Percentiles rank a stretch among this genome's conserved stretches.
Evolutionary conservation across 495 filamentous ascomycete genomes (phyloP).

Genomic region (Hypoxylon fuscum): DNA sequence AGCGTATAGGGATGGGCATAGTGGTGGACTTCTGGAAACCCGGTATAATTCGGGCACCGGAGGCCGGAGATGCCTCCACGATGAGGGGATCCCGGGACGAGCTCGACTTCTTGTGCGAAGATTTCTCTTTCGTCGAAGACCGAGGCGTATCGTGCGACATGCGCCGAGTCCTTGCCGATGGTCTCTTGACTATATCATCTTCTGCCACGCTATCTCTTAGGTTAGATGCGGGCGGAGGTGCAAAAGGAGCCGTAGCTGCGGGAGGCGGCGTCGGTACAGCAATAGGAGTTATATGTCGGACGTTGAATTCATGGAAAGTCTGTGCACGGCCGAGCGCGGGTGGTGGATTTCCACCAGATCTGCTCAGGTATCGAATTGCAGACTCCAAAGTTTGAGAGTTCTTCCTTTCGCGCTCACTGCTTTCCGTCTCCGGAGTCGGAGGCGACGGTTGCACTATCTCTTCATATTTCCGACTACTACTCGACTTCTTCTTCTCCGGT

Average conservation of each 20-base stretch:
- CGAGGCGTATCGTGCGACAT: conserved; percentile 52
- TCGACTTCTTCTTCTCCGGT: conserved; percentile 54
- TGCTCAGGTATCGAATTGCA: conserved; percentile 40
- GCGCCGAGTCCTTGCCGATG: conserved; percentile 49
- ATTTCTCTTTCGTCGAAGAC: conserved; percentile 48
- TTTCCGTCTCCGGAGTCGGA: conserved; percentile 21
- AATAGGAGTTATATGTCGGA: conserved; percentile 45
- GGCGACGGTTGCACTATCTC: conserved; percentile 37
- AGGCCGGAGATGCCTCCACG: conserved; percentile 35
- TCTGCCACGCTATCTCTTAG: conserved; percentile 31
- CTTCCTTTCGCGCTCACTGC: conserved; percentile 41
- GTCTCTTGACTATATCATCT: conserved; percentile 41
- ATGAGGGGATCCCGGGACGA: conserved; percentile 42
- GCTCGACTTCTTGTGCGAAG: conserved; percentile 43
- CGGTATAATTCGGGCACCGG: conserved; percentile 41
- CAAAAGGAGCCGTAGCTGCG: conserved; percentile 28
- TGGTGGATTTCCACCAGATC: conserved; percentile 37
- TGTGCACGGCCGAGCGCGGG: conserved; percentile 41
- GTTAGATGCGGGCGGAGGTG: conserved; percentile 36
- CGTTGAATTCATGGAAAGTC: conserved; percentile 32
- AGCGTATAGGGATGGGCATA: conserved; percentile 42
- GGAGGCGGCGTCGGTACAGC: conserved; percentile 47
- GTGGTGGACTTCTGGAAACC: conserved; percentile 47
- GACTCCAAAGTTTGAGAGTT: conserved; percentile 37
- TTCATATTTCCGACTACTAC: conserved; percentile 50